A percentile compares a stretch with the other conserved stretches of the same genome.
Evolutionary conservation across 331 rosid species (phyloP).

Genomic region (Cydonia oblonga): DNA sequence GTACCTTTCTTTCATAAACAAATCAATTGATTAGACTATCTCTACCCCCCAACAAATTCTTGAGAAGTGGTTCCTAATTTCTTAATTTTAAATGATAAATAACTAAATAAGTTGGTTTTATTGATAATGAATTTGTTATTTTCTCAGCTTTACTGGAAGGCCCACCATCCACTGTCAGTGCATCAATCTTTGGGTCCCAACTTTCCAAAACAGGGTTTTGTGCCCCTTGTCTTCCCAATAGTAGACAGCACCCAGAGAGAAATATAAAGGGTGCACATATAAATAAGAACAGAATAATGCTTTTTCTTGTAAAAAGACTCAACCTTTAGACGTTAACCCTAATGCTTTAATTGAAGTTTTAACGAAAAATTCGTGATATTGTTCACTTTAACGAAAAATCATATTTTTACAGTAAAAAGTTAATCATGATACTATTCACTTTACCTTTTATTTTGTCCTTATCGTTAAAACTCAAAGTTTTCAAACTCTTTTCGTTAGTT

Average conservation of each 20-base stretch:
- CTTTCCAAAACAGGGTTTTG: constrained; percentile 42
- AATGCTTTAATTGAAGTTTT: not conserved
- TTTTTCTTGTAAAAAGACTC: constrained; percentile 18
- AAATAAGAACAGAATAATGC: constrained; percentile 15
- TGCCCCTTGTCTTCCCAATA: constrained; percentile 43
- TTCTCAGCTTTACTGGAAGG: not conserved
- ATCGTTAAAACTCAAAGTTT: no score
- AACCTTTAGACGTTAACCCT: constrained; percentile 14
- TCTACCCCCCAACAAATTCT: not conserved
- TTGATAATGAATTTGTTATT: not conserved
- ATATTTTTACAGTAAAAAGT: no score
- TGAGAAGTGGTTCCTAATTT: constrained; percentile 4
- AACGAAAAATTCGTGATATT: no score
- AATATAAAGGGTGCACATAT: not conserved
- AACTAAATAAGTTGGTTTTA: not conserved
- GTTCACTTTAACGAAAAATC: no score
- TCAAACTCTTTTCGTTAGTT: no score
- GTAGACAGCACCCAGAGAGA: constrained; percentile 35
- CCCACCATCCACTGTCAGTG: constrained; percentile 27
- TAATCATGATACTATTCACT: no score
- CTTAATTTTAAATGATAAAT: not conserved
- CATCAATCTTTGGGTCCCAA: constrained; percentile 24
- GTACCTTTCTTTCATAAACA: constrained; percentile 17
- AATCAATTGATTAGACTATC: constrained; percentile 17
- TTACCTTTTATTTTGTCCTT: no score